A percentile compares a stretch with the other conserved stretches of the same genome.
These are phyloP conservation scores for Lepidium aucheri DNA, from an alignment of 345 rosid species.

Conservation along the genomic window DNA sequence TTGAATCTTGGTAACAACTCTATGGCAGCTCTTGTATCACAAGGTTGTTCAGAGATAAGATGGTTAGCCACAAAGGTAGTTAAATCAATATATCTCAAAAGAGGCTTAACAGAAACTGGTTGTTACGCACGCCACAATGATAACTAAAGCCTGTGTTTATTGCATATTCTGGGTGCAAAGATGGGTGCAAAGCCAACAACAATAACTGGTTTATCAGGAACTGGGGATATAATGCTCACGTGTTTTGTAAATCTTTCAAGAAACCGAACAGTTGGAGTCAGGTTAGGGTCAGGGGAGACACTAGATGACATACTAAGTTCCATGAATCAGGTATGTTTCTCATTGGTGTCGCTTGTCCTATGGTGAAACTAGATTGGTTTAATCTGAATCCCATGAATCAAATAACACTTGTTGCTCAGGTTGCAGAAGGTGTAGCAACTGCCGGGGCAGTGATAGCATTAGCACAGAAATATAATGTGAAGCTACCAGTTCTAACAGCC, in stretches of 20 bases:
- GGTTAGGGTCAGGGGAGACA: conserved; percentile 89
- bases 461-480: conserved; percentile 91
- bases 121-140: background rate
- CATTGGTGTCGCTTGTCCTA: background rate
- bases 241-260: conserved; percentile 93
- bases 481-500: conserved; percentile 90
- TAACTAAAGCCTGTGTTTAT: background rate
- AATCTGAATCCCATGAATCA: background rate
- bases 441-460: conserved; percentile 93
- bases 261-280: conserved; percentile 82
- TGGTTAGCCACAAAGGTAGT: conserved; percentile 90
- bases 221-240: conserved; percentile 93
- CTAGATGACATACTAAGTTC: conserved; percentile 70
- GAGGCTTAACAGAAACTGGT: background rate
- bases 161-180: conserved; percentile 28
- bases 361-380: background rate
- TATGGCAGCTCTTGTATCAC: conserved; percentile 95
- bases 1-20: conserved; percentile 94
- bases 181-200: conserved; percentile 95
- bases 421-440: conserved; percentile 92
- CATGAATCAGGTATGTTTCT: conserved; percentile 71
- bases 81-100: background rate
- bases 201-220: conserved; percentile 85
- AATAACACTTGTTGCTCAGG: conserved; percentile 28
- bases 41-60: conserved; percentile 93